Percentiles rank a stretch among this genome's conserved stretches.
Evolutionary conservation across 768 basidiomycete genomes (phyloP).

Genomic region (Podaxis sp.): DNA sequence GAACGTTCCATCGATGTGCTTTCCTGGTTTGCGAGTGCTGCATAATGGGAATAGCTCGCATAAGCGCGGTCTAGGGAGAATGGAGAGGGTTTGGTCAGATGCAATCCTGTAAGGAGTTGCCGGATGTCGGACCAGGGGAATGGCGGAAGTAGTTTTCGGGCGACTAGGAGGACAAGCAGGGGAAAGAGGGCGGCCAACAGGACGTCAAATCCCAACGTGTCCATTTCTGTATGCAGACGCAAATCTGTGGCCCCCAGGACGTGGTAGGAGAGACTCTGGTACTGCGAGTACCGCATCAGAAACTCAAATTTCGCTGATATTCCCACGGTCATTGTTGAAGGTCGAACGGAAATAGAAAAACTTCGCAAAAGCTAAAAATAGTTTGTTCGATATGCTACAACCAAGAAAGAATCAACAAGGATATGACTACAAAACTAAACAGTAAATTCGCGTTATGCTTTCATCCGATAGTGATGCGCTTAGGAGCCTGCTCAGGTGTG

Average conservation of each 20-base stretch:
- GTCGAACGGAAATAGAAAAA: background rate
- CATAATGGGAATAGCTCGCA: constrained; percentile 40
- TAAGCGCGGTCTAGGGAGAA: constrained; percentile 45
- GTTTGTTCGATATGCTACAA: background rate
- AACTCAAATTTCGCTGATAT: background rate
- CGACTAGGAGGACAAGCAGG: constrained; percentile 28
- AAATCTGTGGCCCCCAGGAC: background rate
- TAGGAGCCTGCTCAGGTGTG: constrained; percentile 25
- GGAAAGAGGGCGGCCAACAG: constrained; percentile 36
- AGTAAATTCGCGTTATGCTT: background rate
- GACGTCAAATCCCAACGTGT: constrained; percentile 26
- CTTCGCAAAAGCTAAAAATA: background rate
- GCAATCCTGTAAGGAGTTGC: constrained; percentile 21
- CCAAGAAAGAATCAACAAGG: background rate
- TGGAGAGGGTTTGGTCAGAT: constrained; percentile 15
- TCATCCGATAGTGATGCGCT: constrained; percentile 32
- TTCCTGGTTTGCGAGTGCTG: constrained; percentile 35
- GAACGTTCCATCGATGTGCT: constrained; percentile 35
- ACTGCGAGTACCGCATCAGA: background rate
- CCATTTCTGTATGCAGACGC: background rate
- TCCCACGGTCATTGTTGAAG: background rate
- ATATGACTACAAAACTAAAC: background rate
- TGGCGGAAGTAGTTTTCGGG: constrained; percentile 19
- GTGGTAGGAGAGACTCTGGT: too few relatives aligned
- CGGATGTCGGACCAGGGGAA: constrained; percentile 24